These are phyloP conservation scores for Spathaspora gorwiae DNA, from an alignment of 805 yeast genomes.

Conservation along the genomic window DNA sequence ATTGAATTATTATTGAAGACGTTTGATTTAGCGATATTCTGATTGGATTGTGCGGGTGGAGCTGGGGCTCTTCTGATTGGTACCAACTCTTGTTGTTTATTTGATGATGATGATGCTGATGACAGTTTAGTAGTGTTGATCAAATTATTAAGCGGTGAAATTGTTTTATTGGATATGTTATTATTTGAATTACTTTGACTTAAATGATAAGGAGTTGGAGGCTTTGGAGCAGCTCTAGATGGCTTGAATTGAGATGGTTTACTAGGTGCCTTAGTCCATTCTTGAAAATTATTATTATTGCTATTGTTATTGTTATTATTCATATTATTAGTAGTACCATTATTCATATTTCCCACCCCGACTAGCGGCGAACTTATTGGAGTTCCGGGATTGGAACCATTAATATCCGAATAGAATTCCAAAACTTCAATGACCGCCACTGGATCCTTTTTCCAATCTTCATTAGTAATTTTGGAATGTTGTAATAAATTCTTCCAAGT, in stretches of 20 bases:
- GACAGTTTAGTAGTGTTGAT: constrained; percentile 21
- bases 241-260: constrained; percentile 23
- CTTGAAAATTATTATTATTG: constrained; percentile 29
- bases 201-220: constrained; percentile 39
- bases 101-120: neutral
- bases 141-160: constrained; percentile 33
- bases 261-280: constrained; percentile 36
- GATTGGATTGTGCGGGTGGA: constrained; percentile 32
- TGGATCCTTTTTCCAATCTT: constrained; percentile 60
- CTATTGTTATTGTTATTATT: constrained; percentile 6
- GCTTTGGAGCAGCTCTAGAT: constrained; percentile 38
- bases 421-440: constrained; percentile 60
- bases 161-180: constrained; percentile 8
- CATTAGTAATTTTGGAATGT: constrained; percentile 56
- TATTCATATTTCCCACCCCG: neutral
- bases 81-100: constrained; percentile 19
- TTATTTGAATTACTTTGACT: constrained; percentile 13
- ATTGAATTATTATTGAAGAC: neutral
- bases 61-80: constrained; percentile 57
- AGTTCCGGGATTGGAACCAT: constrained; percentile 35
- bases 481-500: constrained; percentile 54
- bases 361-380: constrained; percentile 23
- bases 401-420: constrained; percentile 48
- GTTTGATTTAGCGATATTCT: neutral
- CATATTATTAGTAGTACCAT: constrained; percentile 6